phyloP scores from a whole-genome alignment of 2,329 filamentous ascomycete species.

The Xylariales sp. region DNA sequence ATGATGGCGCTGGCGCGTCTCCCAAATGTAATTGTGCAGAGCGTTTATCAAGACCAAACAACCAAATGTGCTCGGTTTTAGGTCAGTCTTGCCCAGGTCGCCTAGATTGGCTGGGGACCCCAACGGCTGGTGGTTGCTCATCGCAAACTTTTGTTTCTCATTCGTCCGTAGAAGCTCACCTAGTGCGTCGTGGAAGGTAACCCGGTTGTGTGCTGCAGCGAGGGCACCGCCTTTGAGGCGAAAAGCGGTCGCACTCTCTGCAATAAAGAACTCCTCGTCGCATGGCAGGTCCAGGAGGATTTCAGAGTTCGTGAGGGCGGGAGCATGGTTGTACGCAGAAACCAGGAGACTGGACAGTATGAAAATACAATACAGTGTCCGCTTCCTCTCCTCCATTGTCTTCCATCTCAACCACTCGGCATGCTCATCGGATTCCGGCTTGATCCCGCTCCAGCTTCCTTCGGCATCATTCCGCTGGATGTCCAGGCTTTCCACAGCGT shows the following conservation, averaged over 20 bases:
- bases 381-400: slow-evolving; percentile 80
- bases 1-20: slow-evolving; percentile 85
- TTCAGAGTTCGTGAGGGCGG: slow-evolving; percentile 89
- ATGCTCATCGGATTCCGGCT: slow-evolving; percentile 52
- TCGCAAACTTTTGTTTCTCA: slow-evolving; percentile 52
- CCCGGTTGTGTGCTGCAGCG: slow-evolving; percentile 63
- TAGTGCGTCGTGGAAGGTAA: slow-evolving; percentile 79
- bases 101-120: slow-evolving; percentile 39
- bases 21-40: slow-evolving; percentile 97
- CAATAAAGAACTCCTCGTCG: slow-evolving; percentile 86
- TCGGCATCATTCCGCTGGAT: slow-evolving; percentile 53
- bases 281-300: slow-evolving; percentile 86
- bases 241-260: slow-evolving; percentile 80
- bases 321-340: slow-evolving; percentile 88
- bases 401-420: slow-evolving; percentile 91
- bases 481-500: slow-evolving; percentile 45
- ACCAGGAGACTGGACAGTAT: slow-evolving; percentile 87
- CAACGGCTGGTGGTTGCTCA: slow-evolving; percentile 39
- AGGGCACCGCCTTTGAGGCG: slow-evolving; percentile 68
- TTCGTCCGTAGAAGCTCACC: slow-evolving; percentile 77
- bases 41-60: slow-evolving; percentile 91
- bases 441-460: slow-evolving; percentile 38
- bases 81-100: slow-evolving; percentile 54
- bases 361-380: slow-evolving; percentile 88
- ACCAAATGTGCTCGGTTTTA: slow-evolving; percentile 85